Conservation (phyloP, 306 rosid species). For the Cicer judaicum region DNA sequence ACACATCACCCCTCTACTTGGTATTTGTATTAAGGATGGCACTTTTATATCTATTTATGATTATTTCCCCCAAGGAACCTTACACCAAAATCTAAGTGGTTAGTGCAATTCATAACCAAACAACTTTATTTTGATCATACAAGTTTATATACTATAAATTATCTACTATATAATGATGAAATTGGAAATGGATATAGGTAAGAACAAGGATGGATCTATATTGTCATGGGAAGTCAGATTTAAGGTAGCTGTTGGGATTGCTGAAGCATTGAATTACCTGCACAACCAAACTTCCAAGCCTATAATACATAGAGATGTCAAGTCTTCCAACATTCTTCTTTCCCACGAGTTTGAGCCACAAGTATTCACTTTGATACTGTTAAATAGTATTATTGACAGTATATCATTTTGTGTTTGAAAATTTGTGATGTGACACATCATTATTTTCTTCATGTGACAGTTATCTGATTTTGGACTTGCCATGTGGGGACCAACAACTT, state of each 20-base stretch:
- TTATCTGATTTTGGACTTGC: slow-evolving; percentile 93
- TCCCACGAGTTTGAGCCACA: slow-evolving; percentile 65
- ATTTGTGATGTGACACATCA: slow-evolving; percentile 22
- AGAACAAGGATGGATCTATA: slow-evolving; percentile 45
- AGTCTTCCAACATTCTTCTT: slow-evolving; percentile 92
- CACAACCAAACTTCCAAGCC: slow-evolving; percentile 68
- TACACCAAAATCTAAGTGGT: slow-evolving; percentile 71
- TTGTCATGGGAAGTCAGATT: slow-evolving; percentile 81
- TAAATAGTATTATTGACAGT: slow-evolving; percentile 14
- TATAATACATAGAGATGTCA: slow-evolving; percentile 88
- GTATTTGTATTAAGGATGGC: slow-evolving; percentile 56
- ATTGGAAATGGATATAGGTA: slow-evolving; percentile 51
- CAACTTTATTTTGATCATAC: no score
- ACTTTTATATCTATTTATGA: slow-evolving; percentile 69
- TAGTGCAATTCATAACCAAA: background rate
- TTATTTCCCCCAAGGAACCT: slow-evolving; percentile 75
- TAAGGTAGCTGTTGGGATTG: slow-evolving; percentile 69
- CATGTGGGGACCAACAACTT: slow-evolving; percentile 74
- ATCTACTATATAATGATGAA: background rate
- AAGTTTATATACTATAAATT: no score
- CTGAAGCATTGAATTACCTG: slow-evolving; percentile 73
- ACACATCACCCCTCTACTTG: slow-evolving; percentile 64
- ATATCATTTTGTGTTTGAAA: slow-evolving; percentile 9
- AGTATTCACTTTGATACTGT: slow-evolving; percentile 49
- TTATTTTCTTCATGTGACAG: slow-evolving; percentile 52